A percentile compares a stretch with the other conserved stretches of the same genome.
Evolutionary conservation across 2,329 filamentous ascomycete genomes (phyloP).

Genomic region (Penicillium nordicum): DNA sequence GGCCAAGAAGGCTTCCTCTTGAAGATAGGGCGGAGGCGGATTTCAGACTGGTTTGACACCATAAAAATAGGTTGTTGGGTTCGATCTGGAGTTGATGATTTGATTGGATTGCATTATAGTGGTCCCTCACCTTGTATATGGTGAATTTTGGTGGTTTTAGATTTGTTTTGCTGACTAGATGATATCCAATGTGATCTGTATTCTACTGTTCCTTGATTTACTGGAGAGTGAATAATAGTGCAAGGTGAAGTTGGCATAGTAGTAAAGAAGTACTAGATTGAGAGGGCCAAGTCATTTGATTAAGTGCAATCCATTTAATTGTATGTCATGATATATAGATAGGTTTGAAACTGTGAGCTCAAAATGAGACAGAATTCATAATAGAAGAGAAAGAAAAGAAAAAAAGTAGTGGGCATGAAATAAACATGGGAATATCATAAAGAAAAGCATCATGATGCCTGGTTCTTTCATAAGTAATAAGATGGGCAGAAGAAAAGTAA

Average conservation of each 20-base stretch:
- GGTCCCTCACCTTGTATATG: slow-evolving; percentile 14
- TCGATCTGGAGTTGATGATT: slow-evolving; percentile 20
- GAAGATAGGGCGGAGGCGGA: neutral
- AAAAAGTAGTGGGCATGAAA: neutral
- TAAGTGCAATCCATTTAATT: neutral
- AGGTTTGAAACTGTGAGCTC: slow-evolving; percentile 1
- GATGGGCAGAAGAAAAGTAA: neutral
- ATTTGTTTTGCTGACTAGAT: slow-evolving; percentile 22
- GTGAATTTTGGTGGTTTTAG: slow-evolving; percentile 8
- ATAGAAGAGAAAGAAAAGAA: neutral
- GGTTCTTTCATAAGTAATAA: neutral
- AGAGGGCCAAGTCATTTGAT: neutral
- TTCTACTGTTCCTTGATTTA: slow-evolving; percentile 13
- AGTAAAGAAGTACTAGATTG: neutral
- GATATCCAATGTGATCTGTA: slow-evolving; percentile 31
- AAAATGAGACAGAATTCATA: neutral
- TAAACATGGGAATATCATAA: slow-evolving; percentile 8
- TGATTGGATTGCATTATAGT: slow-evolving; percentile 13
- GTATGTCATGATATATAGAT: slow-evolving; percentile 6
- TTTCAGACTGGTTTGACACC: slow-evolving; percentile 6
- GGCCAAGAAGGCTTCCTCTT: slow-evolving; percentile 55
- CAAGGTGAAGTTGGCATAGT: neutral
- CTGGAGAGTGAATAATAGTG: neutral
- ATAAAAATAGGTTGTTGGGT: slow-evolving; percentile 19
- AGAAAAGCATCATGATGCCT: slow-evolving; percentile 2